phyloP scores from a whole-genome alignment of 2,329 filamentous ascomycete genomes.

The Hymenoscyphus scutula region DNA sequence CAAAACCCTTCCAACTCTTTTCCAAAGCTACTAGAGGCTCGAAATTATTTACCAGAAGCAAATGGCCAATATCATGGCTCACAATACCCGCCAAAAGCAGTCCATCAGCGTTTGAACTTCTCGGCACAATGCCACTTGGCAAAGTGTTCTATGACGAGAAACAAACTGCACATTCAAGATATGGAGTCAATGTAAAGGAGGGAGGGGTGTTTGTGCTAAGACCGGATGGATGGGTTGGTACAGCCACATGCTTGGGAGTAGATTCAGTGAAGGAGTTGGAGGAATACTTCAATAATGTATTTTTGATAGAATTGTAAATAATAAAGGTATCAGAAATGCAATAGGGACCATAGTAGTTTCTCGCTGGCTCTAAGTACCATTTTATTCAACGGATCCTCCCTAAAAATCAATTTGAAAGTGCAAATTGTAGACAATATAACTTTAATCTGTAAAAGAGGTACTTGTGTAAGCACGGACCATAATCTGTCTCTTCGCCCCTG shows the following conservation, averaged over 20 bases:
- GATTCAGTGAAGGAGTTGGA: constrained; percentile 46
- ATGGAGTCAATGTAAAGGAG: constrained; percentile 38
- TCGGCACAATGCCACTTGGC: constrained; percentile 46
- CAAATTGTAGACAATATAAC: no score
- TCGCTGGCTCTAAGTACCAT: no score
- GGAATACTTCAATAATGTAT: constrained; percentile 46
- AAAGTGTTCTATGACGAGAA: constrained; percentile 56
- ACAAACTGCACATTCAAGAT: constrained; percentile 47
- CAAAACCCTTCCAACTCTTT: constrained; percentile 22
- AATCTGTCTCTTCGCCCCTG: no score
- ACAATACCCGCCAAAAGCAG: constrained; percentile 43
- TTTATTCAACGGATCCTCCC: no score
- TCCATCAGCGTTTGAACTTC: constrained; percentile 45
- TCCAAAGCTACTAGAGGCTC: constrained; percentile 25
- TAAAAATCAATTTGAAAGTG: no score
- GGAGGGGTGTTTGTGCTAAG: constrained; percentile 48
- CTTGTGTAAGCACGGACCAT: no score
- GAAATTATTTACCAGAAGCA: constrained; percentile 35
- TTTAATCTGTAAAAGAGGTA: no score
- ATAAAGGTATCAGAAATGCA: not conserved
- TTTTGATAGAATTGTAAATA: constrained; percentile 23
- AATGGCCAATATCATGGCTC: constrained; percentile 47
- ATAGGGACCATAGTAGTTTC: no score
- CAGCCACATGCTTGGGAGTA: constrained; percentile 35
- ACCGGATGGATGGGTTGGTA: constrained; percentile 56